phyloP scores from a whole-genome alignment of 768 basidiomycete genomes.

The Pleurotus djamor region DNA sequence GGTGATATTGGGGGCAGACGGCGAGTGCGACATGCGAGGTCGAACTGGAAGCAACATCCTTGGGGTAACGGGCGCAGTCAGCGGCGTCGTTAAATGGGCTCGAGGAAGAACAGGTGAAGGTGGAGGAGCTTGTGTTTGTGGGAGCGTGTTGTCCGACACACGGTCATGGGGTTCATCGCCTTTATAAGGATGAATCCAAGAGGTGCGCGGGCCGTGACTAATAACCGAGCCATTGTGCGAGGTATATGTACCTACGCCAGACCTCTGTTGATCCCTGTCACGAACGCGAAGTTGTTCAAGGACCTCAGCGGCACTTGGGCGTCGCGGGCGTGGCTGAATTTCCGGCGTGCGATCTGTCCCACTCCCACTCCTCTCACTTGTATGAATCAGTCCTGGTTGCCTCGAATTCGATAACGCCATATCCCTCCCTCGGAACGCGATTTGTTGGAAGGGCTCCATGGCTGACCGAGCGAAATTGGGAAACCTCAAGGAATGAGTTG shows the following conservation, averaged over 20 bases:
- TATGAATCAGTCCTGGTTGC: neutral
- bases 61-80: neutral
- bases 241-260: constrained; percentile 35
- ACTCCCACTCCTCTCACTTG: too few species aligned
- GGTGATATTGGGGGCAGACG: constrained; percentile 48
- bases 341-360: constrained; percentile 2
- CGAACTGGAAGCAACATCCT: constrained; percentile 27
- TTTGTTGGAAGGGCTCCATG: neutral
- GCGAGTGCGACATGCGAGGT: constrained; percentile 52
- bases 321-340: constrained; percentile 38
- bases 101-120: constrained; percentile 39
- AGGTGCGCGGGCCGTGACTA: constrained; percentile 35
- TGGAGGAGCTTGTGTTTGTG: constrained; percentile 32
- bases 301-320: constrained; percentile 67
- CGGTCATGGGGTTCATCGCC: constrained; percentile 2
- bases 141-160: constrained; percentile 5
- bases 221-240: constrained; percentile 17
- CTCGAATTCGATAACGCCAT: neutral
- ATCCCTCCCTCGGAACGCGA: neutral
- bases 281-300: constrained; percentile 62
- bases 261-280: constrained; percentile 25
- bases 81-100: constrained; percentile 15
- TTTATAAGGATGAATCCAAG: constrained; percentile 33
- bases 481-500: neutral
- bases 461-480: constrained; percentile 1